phyloP scores from a whole-genome alignment of 495 filamentous ascomycete genomes.

The Hypoxylon intermedium region DNA sequence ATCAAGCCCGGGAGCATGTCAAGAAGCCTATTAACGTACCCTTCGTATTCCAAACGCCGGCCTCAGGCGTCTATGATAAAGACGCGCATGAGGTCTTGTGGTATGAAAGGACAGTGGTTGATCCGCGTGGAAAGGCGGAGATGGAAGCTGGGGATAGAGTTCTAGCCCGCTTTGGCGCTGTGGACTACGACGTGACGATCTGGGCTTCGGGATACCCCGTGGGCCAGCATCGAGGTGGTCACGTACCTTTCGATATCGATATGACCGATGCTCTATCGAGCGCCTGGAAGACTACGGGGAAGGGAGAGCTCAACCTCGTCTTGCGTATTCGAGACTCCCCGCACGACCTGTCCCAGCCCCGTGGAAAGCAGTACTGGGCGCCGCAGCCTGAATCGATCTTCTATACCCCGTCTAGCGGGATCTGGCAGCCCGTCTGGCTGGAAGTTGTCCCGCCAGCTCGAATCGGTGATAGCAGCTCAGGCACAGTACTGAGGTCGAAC shows the following conservation, averaged over 20 bases:
- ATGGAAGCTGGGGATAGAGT: constrained; percentile 48
- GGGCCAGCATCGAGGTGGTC: constrained; percentile 63
- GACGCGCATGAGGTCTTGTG: constrained; percentile 66
- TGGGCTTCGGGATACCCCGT: constrained; percentile 62
- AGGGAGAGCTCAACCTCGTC: constrained; percentile 29
- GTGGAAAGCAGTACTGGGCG: constrained; percentile 52
- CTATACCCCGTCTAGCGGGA: constrained; percentile 67
- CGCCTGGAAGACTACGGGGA: constrained; percentile 36
- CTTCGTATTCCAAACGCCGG: constrained; percentile 64
- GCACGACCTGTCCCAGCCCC: constrained; percentile 59
- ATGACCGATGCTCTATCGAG: constrained; percentile 56
- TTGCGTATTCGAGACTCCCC: constrained; percentile 52
- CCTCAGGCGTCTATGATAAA: constrained; percentile 61
- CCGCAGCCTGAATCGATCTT: constrained; percentile 65
- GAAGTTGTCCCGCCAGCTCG: constrained; percentile 58
- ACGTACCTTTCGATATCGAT: constrained; percentile 65
- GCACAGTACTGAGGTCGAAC: constrained; percentile 42
- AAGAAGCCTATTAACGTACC: constrained; percentile 62
- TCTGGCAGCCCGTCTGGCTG: constrained; percentile 70
- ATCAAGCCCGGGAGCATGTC: constrained; percentile 34
- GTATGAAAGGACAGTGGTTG: constrained; percentile 61
- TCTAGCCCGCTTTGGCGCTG: constrained; percentile 65
- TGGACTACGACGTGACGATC: constrained; percentile 67
- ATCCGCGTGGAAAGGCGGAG: constrained; percentile 51
- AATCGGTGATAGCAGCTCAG: constrained; percentile 41